Base-by-base conservation (phyloP, 1,139 yeast species). In the Geotrichum bryndzae region DNA sequence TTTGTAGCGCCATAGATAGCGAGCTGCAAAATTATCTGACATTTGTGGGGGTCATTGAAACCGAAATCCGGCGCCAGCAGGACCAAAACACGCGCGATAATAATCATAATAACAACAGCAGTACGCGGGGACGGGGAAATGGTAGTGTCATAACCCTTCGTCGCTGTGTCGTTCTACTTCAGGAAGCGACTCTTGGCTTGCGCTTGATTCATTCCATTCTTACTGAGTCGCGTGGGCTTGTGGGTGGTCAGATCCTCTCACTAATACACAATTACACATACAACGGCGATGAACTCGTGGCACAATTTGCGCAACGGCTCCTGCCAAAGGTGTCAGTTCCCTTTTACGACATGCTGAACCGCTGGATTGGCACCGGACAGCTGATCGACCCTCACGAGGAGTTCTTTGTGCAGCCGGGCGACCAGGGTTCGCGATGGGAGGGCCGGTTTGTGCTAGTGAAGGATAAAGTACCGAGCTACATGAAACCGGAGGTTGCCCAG, bases 281-380 rank as follows among this genome's bases (percentile, higher is more conserved):
- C 57, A 85, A 85, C 71, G 96, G 96, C 1, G 96, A 92, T 69
- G 67, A 72, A 13, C 68, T 77, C 6, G 78, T 90, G 1, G 71
- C 78, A 45, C 67, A 71, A 0, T 72, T 84, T 50, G 77, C 89
- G 0, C 60, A 63, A 0, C 69, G 75, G 7, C 74, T 88, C n/a
- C 82, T 87, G 63, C 64, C 72, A 4, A 78, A 78, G 52, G 79
- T 85, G 4, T 76, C 83, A 0, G 75, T 76, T 13, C 90, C 96
- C 1, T 90, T 90, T 70, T 82, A 81, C 65, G 85, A 82, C 55
- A 79, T 85, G 45, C 69, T 89, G 3, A 80, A 80, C 58, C 79
- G 80, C 55, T 92, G 97, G 97, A 73, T 90, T 2, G 73, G 84
- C 1, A 76, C 81, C 58, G 97, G 97, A 0, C 85, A 83, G 60